Evolutionary conservation across 345 rosid species (phyloP).

Genomic region (Brassica rapa): DNA sequence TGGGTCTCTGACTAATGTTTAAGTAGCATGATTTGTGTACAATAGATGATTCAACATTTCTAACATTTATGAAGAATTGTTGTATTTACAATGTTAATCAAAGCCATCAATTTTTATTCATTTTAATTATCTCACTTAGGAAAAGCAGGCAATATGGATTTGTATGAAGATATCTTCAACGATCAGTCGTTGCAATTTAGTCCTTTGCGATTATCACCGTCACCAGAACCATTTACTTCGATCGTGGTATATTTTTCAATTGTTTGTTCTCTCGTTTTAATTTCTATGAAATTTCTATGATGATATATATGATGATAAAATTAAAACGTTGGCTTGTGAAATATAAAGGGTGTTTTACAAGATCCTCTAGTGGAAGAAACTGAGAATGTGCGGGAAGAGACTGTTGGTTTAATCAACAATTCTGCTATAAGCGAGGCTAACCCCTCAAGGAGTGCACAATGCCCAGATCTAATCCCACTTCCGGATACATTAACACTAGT

Average conservation of each 20-base stretch:
- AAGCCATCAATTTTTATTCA: neutral
- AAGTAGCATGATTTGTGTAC: neutral
- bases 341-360: neutral
- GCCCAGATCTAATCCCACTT: neutral
- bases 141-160: constrained; percentile 13
- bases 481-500: constrained; percentile 14
- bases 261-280: neutral
- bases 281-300: neutral
- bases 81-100: neutral
- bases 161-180: neutral
- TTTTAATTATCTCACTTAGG: neutral
- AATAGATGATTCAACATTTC: neutral
- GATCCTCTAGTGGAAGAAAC: constrained; percentile 4
- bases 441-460: neutral
- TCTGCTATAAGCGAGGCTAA: neutral
- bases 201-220: constrained; percentile 5
- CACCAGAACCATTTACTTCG: constrained; percentile 5
- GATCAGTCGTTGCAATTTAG: neutral
- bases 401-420: neutral
- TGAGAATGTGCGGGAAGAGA: neutral
- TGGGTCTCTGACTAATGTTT: neutral
- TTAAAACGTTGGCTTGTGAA: neutral
- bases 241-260: neutral
- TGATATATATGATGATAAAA: neutral
- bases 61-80: neutral